phyloP scores from a whole-genome alignment of 2,329 filamentous ascomycete genomes.

The Ophiostoma himal-ulmi region DNA sequence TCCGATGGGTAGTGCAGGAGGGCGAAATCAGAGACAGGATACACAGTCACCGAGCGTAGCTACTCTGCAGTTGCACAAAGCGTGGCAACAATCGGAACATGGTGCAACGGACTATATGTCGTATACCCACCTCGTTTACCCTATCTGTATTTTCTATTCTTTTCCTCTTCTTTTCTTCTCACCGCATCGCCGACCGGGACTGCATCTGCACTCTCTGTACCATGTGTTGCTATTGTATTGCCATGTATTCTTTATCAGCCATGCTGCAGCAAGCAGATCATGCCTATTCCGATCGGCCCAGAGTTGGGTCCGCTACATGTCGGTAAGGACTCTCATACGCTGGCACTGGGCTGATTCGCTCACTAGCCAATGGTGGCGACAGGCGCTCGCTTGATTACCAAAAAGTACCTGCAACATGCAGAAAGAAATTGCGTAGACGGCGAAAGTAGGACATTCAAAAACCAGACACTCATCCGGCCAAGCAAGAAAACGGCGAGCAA shows the following conservation, averaged over 20 bases:
- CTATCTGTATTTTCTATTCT: background rate
- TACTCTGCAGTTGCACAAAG: background rate
- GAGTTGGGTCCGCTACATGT: background rate
- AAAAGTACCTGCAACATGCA: background rate
- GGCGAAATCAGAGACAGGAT: conserved; percentile 1
- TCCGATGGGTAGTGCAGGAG: background rate
- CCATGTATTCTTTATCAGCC: background rate
- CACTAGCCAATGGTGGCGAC: background rate
- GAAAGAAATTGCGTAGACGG: background rate
- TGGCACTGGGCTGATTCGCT: background rate
- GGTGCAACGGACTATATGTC: background rate
- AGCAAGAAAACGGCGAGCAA: background rate
- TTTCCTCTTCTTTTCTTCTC: background rate
- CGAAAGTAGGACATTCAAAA: background rate
- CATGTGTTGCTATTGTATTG: background rate
- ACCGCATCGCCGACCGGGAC: background rate
- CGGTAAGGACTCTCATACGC: background rate
- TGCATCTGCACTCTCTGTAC: background rate
- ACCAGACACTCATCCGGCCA: too few species aligned
- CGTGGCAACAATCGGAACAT: background rate
- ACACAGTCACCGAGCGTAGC: background rate
- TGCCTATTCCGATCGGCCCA: conserved; percentile 1
- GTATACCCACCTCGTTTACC: too few species aligned
- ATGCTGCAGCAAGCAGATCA: background rate
- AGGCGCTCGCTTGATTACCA: background rate